A percentile compares a stretch with the other conserved stretches of the same genome.
These are phyloP conservation scores for Phytopythium cucurbitacearum DNA, from an alignment of 352 stramenopile genomes.

Conservation along the genomic window DNA sequence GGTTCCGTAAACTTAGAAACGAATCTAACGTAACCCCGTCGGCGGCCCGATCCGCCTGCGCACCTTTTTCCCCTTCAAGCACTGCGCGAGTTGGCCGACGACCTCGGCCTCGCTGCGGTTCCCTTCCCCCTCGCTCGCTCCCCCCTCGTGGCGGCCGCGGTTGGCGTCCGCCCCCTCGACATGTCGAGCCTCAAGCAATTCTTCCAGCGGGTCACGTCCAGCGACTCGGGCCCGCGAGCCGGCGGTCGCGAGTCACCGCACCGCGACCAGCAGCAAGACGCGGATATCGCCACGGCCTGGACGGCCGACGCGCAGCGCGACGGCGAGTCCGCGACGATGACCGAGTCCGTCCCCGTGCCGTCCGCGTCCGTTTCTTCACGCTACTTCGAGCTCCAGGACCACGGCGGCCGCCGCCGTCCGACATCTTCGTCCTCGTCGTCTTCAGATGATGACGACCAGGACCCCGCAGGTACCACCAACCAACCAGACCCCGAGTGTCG, in stretches of 20 bases:
- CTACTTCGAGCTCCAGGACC: conserved; percentile 9
- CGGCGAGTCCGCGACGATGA: conserved; percentile 6
- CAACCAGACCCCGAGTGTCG: too few relatives aligned
- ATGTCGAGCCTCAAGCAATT: conserved; percentile 17
- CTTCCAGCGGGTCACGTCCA: conserved; percentile 7
- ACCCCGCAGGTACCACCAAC: background rate
- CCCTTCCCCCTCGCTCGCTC: too few relatives aligned
- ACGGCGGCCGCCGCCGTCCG: conserved; percentile 14
- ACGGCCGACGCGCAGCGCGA: conserved; percentile 4
- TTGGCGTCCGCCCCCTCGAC: background rate
- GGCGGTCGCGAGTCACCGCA: background rate
- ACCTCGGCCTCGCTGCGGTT: too few relatives aligned
- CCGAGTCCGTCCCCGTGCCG: conserved; percentile 15
- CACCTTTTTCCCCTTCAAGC: too few relatives aligned
- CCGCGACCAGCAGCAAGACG: background rate
- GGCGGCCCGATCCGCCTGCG: too few relatives aligned
- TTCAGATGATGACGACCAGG: conserved; percentile 10
- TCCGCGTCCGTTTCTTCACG: conserved; percentile 10
- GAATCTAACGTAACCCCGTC: too few relatives aligned
- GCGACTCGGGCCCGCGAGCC: background rate
- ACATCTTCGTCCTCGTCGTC: conserved; percentile 15
- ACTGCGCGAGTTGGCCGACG: too few relatives aligned
- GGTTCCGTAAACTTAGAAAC: too few relatives aligned
- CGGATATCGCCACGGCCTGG: conserved; percentile 9
- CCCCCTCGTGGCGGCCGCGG: background rate